Evolutionary conservation across 108 stramenopile species (phyloP), one percentile per base, ranked within the genome.

Genomic region (Nitzschia sp.): DNA sequence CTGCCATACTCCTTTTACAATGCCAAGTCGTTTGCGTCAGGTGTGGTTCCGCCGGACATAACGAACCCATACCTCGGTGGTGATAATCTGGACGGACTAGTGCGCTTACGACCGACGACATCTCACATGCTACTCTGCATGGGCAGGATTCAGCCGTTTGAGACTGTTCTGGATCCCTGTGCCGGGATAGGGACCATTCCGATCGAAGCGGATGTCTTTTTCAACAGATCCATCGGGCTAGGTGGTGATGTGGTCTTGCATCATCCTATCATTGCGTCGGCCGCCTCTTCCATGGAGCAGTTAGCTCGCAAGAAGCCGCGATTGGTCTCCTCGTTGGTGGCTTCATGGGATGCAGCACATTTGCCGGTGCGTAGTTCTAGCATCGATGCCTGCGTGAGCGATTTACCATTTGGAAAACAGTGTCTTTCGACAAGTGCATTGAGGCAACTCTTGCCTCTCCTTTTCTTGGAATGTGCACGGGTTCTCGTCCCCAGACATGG

Each of bases 91-190:
- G 27, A 63, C 5, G 71, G 71, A 9, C 29, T 86, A 3, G 57
- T 82, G 11, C 77, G 80, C 6, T 58, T 89, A 44, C 78, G 81
- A 0, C 85, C 88, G 0, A 77, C 81, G 0, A 89, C 76, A 0
- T 85, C 88, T 17, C 77, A 80, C 30, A 44, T 84, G 21, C 30
- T 89, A 61, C 55, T 86, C 0, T 55, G 80, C 22, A 21, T 86
- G 31, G 80, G 80, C 23, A 27, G 77, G 0, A n/a, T 78, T 8
- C 45, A 73, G 62, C 53, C 65, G 17, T 78, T 72, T 35, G 83
- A 79, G 66, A 69, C 83, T 4, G 73, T 89, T 8, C 64, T 89
- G 64, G 88, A 89, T 77, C 88, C 88, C 21, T 89, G 88, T 71
- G 82, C 75, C 3, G 88, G 88, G 1, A 63, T 85, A n/a, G 85